Evolutionary conservation across 306 rosid genomes (phyloP).

Genomic region (Fagus crenata): DNA sequence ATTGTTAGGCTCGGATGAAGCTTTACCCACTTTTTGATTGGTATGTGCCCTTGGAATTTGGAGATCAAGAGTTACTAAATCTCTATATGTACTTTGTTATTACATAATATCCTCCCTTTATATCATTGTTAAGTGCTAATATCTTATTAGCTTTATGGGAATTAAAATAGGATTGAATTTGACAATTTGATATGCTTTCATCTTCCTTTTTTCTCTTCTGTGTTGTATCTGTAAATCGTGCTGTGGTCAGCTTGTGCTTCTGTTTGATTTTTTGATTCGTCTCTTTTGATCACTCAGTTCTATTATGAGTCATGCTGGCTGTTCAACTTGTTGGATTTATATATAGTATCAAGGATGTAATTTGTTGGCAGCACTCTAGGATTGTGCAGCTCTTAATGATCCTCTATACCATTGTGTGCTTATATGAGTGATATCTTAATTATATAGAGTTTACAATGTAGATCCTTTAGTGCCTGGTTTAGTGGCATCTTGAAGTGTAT

Average conservation of each 20-base stretch:
- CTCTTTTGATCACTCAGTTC: background rate
- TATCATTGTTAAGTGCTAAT: too few relatives aligned
- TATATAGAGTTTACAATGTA: background rate
- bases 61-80: background rate
- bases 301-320: background rate
- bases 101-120: too few relatives aligned
- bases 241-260: background rate
- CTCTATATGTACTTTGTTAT: background rate
- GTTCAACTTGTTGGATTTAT: too few relatives aligned
- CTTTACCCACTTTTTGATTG: background rate
- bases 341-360: too few relatives aligned
- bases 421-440: background rate
- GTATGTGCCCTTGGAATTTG: background rate
- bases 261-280: background rate
- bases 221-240: background rate
- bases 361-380: background rate
- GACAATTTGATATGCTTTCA: background rate
- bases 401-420: background rate
- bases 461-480: constrained; percentile 26
- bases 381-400: background rate
- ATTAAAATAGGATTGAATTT: too few relatives aligned
- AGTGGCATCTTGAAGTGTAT: constrained; percentile 14
- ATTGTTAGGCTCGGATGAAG: background rate
- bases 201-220: background rate
- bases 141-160: background rate